Base-by-base conservation (phyloP, 2,329 filamentous ascomycete genomes). In the Scleromitrula shiraiana region DNA sequence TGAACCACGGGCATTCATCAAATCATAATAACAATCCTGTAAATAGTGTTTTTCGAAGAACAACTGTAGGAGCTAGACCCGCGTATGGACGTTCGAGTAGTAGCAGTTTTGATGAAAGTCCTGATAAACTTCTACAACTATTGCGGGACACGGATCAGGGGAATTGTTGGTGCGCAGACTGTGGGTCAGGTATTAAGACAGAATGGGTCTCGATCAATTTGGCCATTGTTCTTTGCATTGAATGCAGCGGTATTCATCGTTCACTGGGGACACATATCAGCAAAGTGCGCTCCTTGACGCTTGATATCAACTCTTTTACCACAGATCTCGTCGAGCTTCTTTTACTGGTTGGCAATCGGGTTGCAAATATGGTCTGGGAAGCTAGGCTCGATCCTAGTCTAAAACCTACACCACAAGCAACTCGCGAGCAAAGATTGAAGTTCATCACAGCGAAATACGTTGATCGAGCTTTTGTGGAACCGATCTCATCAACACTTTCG, bases 191-290 rank as follows among this genome's bases (percentile, higher is more conserved):
- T 27, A 79, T 82, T 62, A 97, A 96, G 70, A 90, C 95, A 19
- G 93, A 98, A 67, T 98, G 93, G 93, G 93, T 97, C 23, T 97
- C 93, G 0, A 95, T 98, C 68, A 98, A 98, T 61, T 75, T 98
- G 4, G 93, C 88, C 38, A 95, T 98, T 51, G 83, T 98, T 46
- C 77, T 98, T 17, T 98, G 93, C 69, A 96, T 96, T 64, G 91
- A 98, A 67, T 98, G 93, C 68, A 95, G 90, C 64, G 93, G 93
- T 54, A 96, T 98, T 53, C 93, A 98, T 67, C 82, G 93, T 35
- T 97, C 91, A 1, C 76, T 98, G 3, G 93, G 93, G 10, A 98
- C 93, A 2, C 93, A 98, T 66, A 96, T 98, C 62, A 95, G 89
- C 67, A 98, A 98, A 70, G 82, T 98, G 33, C 85, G 93, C 46